A percentile compares a stretch with the other conserved stretches of the same genome.
Evolutionary conservation across 192 early-diverging fungal genomes (phyloP).

Genomic region (Diversispora epigaea): DNA sequence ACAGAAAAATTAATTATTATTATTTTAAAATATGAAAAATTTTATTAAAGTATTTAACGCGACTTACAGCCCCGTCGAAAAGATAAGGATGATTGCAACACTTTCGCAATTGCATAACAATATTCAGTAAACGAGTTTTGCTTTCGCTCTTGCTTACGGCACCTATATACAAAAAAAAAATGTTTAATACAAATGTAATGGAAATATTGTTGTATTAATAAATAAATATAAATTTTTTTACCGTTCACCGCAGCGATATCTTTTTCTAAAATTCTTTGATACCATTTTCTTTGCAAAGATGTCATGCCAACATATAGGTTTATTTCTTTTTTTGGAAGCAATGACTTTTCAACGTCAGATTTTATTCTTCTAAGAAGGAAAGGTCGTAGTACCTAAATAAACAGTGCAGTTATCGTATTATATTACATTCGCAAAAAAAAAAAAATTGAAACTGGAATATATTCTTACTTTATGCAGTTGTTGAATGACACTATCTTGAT

Average conservation of each 20-base stretch:
- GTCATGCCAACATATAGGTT: slow-evolving; percentile 93
- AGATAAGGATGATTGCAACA: slow-evolving; percentile 97
- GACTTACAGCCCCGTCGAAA: slow-evolving; percentile 70
- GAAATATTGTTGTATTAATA: not conserved
- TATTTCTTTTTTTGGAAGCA: slow-evolving; percentile 91
- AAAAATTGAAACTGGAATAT: not conserved
- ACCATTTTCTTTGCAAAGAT: slow-evolving; percentile 96
- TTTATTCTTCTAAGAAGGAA: slow-evolving; percentile 92
- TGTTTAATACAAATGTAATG: not conserved
- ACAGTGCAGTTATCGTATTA: not conserved
- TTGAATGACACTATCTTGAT: slow-evolving; percentile 64
- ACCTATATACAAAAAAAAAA: slow-evolving; percentile 35
- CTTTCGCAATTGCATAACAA: slow-evolving; percentile 94
- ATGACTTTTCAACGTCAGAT: slow-evolving; percentile 92
- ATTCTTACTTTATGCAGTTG: slow-evolving; percentile 57
- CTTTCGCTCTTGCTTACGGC: slow-evolving; percentile 70
- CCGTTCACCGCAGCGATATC: slow-evolving; percentile 98
- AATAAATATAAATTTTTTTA: slow-evolving; percentile 19
- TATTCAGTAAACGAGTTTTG: slow-evolving; percentile 91
- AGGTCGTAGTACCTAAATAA: slow-evolving; percentile 62
- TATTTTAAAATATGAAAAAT: slow-evolving; percentile 45
- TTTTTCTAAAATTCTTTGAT: slow-evolving; percentile 91
- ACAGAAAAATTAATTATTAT: not conserved
- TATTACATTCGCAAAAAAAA: not conserved
- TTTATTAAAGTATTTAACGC: slow-evolving; percentile 42